Base-by-base conservation (phyloP, 2,329 filamentous ascomycete genomes). In the Bipolaris cookei region DNA sequence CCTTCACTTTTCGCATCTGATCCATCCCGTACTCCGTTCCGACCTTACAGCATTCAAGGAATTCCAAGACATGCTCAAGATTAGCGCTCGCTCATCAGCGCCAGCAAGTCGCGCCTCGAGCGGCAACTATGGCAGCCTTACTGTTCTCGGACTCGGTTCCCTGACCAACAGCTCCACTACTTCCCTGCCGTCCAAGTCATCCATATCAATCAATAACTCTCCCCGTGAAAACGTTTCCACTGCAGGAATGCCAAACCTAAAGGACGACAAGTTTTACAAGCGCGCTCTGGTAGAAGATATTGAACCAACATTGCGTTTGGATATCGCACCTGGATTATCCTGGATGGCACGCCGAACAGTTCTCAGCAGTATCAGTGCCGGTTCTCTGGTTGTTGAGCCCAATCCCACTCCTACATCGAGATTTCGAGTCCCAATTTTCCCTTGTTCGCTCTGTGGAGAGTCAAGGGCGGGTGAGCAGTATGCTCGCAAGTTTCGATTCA, bases 211-310 rank as follows among this genome's bases (percentile, higher is more conserved):
- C 41, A 79, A 77, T 54, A 67, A 68, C 34, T 79, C 62, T 51
- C 74, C 68, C n/a, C 75, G 69, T 35, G 76, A 76, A 23, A 65
- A 68, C 18, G 53, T 64, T n/a, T 53, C 58, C 23, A 59, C 60
- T 18, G 53, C 60, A 18, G 58, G 58, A 1, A 69, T 85, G 32
- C 87, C 85, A 3, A 87, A 88, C 4, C 79, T 99, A 38, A 96
- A 95, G 71, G 95, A 98, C 54, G 91, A 90, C 25, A 91, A 90
- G 63, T 99, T 98, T 73, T 99, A 94, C 80, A 98, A 98, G 79
- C 88, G 95, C 44, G 88, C 88, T 5, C 78, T 98, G 23, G 84
- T 86, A 18, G 95, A 99, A 75, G 95, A 99, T 71, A 91, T 99
- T 54, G 95, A 99, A 73, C 95, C 95, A 0, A 97, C 95, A 0